Conservation (phyloP, 805 yeast genomes). For the Cyberlindnera saturnus region DNA sequence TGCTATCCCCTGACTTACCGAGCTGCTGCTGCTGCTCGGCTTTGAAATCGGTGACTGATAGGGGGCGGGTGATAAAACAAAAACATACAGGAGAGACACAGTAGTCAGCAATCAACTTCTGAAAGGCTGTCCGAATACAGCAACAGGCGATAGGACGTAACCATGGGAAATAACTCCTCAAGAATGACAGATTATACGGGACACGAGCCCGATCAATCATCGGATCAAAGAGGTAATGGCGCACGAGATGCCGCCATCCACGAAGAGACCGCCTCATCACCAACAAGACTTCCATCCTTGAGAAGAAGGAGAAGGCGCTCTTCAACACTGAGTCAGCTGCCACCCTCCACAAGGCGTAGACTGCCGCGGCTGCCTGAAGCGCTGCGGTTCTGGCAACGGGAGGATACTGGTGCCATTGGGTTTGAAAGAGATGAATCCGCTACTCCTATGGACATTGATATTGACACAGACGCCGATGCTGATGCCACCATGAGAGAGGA, state of each 20-base stretch:
- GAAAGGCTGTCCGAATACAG: too few species aligned
- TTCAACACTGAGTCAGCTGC: conserved; percentile 12
- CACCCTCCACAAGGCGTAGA: conserved; percentile 21
- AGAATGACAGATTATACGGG: background rate
- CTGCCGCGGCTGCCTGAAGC: conserved; percentile 9
- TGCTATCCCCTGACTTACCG: too few species aligned
- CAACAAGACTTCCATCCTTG: conserved; percentile 4
- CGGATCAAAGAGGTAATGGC: background rate
- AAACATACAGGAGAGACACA: too few species aligned
- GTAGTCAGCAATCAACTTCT: too few species aligned
- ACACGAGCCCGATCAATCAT: background rate
- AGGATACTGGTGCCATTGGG: background rate
- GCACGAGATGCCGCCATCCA: background rate
- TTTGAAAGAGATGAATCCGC: background rate
- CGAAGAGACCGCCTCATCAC: background rate
- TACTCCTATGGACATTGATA: background rate
- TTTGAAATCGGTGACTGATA: too few species aligned
- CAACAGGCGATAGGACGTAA: background rate
- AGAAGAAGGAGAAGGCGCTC: conserved; percentile 20
- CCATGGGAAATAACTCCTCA: background rate
- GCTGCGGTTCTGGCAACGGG: conserved; percentile 14
- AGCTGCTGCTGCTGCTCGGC: too few species aligned
- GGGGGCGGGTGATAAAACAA: too few species aligned
- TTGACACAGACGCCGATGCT: background rate
- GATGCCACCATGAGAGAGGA: background rate